Evolutionary conservation across 2,329 filamentous ascomycete species (phyloP), one percentile per base, ranked within the genome.

Genomic region (Penicillium sp.): DNA sequence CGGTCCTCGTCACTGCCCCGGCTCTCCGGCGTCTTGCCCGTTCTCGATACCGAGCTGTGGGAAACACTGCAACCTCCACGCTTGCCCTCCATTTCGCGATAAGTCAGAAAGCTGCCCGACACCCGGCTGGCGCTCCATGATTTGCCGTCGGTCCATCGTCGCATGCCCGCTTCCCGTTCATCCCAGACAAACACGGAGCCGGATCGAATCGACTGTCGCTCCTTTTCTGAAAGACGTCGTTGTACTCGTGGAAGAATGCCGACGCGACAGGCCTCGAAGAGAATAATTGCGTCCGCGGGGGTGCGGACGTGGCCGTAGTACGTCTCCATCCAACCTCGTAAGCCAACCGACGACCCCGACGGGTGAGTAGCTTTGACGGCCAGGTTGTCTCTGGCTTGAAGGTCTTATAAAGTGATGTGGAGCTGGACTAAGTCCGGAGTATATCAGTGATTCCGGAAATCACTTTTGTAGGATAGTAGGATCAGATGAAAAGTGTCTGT

Each of bases 141-240:
- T 69, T 98, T 98, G 46, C 93, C 93, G 61, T 98, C 93, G 0
- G 93, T 98, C 93, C 93, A 98, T 69, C 93, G 79, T 63, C 93
- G 81, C 93, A 98, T 98, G 57, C 93, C 93, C 9, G 93, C 93
- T 74, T 98, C 93, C 59, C 91, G 79, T 75, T 98, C 93, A 69
- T 98, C 93, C 93, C 93, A 98, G n/a, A 98, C 93, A 63, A 97
- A 98, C 3, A 98, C 91, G 0, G 93, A 98, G 35, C 93, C 93
- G 0, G 91, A 95, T 63, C 89, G 85, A 68, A 98, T 98, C 3
- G 89, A 89, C 66, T 96, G 90, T 51, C 93, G 82, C 73, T 98
- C 93, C 73, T 97, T 97, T 70, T 98, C 93, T 2, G 93, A 97
- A 49, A 96, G 74, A 60, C 93, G 80, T 58, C 93, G 81, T 74